These are phyloP conservation scores for Fusarium temperatum DNA, from an alignment of 2,329 filamentous ascomycete genomes.

Conservation along the genomic window DNA sequence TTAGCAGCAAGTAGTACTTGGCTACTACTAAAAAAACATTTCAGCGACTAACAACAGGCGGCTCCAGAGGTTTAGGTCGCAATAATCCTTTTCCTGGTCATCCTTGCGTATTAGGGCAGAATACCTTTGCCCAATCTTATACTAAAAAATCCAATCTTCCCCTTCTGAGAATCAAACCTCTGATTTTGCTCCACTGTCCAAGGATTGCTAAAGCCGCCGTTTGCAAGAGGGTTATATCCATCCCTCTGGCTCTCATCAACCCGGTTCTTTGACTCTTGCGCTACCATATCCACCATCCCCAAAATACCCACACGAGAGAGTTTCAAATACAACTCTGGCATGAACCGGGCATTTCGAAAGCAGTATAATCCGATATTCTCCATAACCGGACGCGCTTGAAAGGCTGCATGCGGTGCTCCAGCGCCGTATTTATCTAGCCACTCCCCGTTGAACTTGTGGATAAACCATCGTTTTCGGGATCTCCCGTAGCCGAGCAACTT, in stretches of 20 bases:
- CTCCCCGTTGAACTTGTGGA: background rate
- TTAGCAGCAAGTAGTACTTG: too few relatives aligned
- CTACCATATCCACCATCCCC: too few relatives aligned
- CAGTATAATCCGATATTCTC: background rate
- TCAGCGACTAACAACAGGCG: too few relatives aligned
- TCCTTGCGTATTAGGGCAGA: too few relatives aligned
- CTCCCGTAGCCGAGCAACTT: fast-evolving
- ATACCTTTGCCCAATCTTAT: too few relatives aligned
- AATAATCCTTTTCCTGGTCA: too few relatives aligned
- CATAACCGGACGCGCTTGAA: fast-evolving
- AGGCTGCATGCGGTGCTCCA: fast-evolving
- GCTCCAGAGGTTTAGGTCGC: too few relatives aligned
- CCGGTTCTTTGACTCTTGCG: background rate
- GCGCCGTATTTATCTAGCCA: background rate
- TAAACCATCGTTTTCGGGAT: background rate
- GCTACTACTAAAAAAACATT: fast-evolving
- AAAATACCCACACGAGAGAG: fast-evolving
- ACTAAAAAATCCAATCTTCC: too few relatives aligned
- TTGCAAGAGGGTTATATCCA: background rate
- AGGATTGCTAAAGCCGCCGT: background rate
- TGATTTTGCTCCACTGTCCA: background rate
- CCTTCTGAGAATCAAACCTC: background rate
- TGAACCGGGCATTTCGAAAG: background rate
- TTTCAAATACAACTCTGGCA: background rate
- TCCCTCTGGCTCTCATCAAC: background rate